A percentile compares a stretch with the other conserved stretches of the same genome.
Conservation (phyloP, 2,329 filamentous ascomycete species). For the Hymenoscyphus albidus region DNA sequence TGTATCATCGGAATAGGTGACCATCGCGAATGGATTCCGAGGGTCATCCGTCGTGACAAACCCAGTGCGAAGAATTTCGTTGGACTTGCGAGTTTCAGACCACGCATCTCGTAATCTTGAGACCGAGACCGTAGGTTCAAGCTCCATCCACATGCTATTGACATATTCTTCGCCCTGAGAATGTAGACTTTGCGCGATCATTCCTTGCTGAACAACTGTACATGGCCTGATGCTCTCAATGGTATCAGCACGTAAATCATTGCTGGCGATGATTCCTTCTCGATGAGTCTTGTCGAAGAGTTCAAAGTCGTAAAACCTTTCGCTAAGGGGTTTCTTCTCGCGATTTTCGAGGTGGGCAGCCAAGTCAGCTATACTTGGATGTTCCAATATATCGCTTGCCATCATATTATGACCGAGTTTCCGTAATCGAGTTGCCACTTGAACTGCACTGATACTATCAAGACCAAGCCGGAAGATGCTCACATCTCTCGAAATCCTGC, state of each 20-base stretch:
- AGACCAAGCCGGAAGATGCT: slow-evolving; percentile 86
- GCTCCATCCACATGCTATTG: slow-evolving; percentile 61
- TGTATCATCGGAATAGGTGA: slow-evolving; percentile 49
- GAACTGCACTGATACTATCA: slow-evolving; percentile 83
- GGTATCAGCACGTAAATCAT: slow-evolving; percentile 20
- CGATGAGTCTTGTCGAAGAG: slow-evolving; percentile 47
- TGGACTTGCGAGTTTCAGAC: slow-evolving; percentile 47
- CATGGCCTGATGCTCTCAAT: slow-evolving; percentile 68
- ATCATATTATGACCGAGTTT: slow-evolving; percentile 54
- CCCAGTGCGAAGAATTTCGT: slow-evolving; percentile 73
- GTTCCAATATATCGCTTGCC: slow-evolving; percentile 71
- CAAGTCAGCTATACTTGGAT: slow-evolving; percentile 43
- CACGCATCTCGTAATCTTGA: slow-evolving; percentile 54
- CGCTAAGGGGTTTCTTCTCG: background rate
- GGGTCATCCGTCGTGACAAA: slow-evolving; percentile 61
- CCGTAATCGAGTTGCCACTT: slow-evolving; percentile 67
- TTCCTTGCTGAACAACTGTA: slow-evolving; percentile 73
- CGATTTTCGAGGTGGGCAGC: slow-evolving; percentile 20
- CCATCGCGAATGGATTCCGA: slow-evolving; percentile 67
- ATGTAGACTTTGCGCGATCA: slow-evolving; percentile 70
- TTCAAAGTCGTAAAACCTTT: slow-evolving; percentile 44
- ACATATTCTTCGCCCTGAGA: slow-evolving; percentile 69
- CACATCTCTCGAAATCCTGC: slow-evolving; percentile 54
- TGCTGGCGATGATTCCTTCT: slow-evolving; percentile 26
- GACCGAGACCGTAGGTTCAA: slow-evolving; percentile 42